phyloP scores from a whole-genome alignment of 2,329 filamentous ascomycete species.

The Ophiostoma sp. region DNA sequence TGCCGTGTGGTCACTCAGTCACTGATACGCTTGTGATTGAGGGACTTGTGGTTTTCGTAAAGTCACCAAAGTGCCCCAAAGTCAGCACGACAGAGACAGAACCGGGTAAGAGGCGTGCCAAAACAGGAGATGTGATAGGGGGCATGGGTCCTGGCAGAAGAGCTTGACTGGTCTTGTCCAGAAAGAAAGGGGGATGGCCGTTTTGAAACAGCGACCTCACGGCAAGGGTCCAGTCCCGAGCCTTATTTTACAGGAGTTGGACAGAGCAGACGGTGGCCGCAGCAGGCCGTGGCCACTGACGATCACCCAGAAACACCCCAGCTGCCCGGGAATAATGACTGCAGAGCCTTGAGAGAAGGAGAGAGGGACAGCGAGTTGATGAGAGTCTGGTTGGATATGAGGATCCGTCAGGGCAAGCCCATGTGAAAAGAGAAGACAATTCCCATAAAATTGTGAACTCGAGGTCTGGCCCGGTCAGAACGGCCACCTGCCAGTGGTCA shows the following conservation, averaged over 20 bases:
- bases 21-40: neutral
- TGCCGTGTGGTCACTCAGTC: neutral
- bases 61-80: neutral
- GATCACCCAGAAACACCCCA: neutral
- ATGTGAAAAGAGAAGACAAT: neutral
- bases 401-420: neutral
- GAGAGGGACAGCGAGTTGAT: neutral
- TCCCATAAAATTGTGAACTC: neutral
- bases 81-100: neutral
- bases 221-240: slow-evolving; percentile 12
- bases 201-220: slow-evolving; percentile 20
- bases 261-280: slow-evolving; percentile 3
- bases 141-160: slow-evolving; percentile 18
- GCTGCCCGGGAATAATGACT: neutral
- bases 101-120: neutral
- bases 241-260: slow-evolving; percentile 17
- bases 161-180: slow-evolving; percentile 9
- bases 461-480: neutral
- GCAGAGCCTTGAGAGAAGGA: neutral
- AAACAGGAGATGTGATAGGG: neutral
- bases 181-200: slow-evolving; percentile 17
- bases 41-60: neutral
- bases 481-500: slow-evolving; percentile 1
- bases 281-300: neutral
- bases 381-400: neutral